Evolutionary conservation across 129 eudicot species (phyloP).

Genomic region (Deinandra increscens): DNA sequence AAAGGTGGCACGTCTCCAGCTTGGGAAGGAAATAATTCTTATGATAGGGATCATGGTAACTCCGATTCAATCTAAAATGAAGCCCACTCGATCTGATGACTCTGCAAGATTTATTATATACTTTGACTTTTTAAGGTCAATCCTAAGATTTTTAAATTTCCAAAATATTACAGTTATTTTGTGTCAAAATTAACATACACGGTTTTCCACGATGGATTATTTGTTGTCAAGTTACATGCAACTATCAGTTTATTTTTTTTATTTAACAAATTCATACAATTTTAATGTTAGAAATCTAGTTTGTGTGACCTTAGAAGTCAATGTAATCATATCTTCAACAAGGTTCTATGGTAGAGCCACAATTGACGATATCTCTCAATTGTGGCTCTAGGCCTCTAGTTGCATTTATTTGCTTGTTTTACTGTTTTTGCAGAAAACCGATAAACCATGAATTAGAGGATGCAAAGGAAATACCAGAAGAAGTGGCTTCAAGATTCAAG

Average conservation of each 20-base stretch:
- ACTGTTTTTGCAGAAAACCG: too few species aligned
- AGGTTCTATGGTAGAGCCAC: too few species aligned
- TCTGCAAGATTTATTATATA: constrained; percentile 49
- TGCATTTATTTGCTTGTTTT: too few species aligned
- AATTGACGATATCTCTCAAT: too few species aligned
- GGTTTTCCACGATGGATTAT: background rate
- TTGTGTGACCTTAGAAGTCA: constrained; percentile 10
- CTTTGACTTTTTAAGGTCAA: constrained; percentile 19
- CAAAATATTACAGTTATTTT: background rate
- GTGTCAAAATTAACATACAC: background rate
- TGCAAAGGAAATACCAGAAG: too few species aligned
- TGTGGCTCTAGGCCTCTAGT: too few species aligned
- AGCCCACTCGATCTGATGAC: constrained; percentile 54
- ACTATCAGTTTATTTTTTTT: background rate
- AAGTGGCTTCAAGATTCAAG: too few species aligned
- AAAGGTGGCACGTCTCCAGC: constrained; percentile 56
- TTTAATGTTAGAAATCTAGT: constrained; percentile 11
- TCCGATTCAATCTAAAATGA: constrained; percentile 55
- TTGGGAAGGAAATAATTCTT: constrained; percentile 50
- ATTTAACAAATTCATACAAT: background rate
- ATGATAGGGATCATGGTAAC: constrained; percentile 72
- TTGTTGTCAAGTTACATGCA: too few species aligned
- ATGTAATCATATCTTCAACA: too few species aligned
- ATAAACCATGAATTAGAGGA: too few species aligned
- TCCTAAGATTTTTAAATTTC: background rate